Percentiles rank a stretch among this genome's conserved stretches.
Conservation (phyloP, 78 protist genomes). For the Emiliania huxleyi region DNA sequence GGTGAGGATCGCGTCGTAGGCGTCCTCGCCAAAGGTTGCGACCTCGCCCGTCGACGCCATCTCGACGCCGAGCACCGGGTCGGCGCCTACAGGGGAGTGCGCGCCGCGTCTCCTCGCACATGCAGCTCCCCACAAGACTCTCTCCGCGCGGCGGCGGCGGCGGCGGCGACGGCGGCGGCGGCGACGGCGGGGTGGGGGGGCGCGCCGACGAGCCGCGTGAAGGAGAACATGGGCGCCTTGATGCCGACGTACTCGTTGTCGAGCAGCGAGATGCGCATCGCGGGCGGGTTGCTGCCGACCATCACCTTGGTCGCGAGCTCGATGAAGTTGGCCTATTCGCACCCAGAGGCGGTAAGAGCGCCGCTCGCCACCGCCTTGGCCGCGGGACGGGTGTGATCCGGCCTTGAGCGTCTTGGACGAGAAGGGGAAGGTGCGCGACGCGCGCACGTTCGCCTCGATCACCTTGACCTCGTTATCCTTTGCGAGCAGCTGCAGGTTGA, state of each 20-base stretch:
- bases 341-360: no score
- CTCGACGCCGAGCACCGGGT: constrained; percentile 96
- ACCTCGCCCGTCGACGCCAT: constrained; percentile 98
- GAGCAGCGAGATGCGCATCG: neutral
- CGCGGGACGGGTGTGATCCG: neutral
- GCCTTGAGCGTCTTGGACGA: constrained; percentile 72
- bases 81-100: no score
- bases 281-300: neutral
- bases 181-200: no score
- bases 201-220: constrained; percentile 79
- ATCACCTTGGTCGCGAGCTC: constrained; percentile 1
- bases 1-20: constrained; percentile 90
- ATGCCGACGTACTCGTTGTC: constrained; percentile 66
- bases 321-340: neutral
- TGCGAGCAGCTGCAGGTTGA: constrained; percentile 92
- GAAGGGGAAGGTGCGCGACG: constrained; percentile 94
- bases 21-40: constrained; percentile 51
- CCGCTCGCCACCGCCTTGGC: neutral
- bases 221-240: constrained; percentile 95
- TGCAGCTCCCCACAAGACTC: no score
- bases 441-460: constrained; percentile 93
- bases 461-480: constrained; percentile 83
- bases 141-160: no score
- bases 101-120: no score
- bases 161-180: no score